Evolutionary conservation across 2,329 filamentous ascomycete genomes (phyloP).

Genomic region (Hirsutella thompsonii): DNA sequence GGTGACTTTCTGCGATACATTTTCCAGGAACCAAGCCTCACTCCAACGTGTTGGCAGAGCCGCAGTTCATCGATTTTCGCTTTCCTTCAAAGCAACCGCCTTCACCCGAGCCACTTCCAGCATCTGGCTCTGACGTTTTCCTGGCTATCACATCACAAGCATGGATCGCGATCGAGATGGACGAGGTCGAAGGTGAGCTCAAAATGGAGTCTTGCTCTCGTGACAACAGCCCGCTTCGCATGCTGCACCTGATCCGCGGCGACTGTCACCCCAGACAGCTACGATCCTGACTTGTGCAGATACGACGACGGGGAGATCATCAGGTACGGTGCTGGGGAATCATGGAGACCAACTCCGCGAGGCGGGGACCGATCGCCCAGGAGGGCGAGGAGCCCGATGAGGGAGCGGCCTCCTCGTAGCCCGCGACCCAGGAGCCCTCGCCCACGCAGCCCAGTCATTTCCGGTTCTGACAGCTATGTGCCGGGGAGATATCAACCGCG

Average conservation of each 20-base stretch:
- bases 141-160: background rate
- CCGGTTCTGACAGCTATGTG: slow-evolving; percentile 31
- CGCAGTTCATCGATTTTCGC: too few relatives aligned
- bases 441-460: slow-evolving; percentile 22
- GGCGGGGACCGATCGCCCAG: slow-evolving; percentile 32
- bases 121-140: too few relatives aligned
- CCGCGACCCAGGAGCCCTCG: slow-evolving; percentile 26
- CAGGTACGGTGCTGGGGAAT: slow-evolving; percentile 48
- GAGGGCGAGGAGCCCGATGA: slow-evolving; percentile 15
- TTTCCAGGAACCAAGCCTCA: too few relatives aligned
- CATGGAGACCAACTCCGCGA: slow-evolving; percentile 44
- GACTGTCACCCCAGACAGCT: background rate
- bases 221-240: background rate
- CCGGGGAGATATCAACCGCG: slow-evolving; percentile 29
- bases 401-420: slow-evolving; percentile 17
- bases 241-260: background rate
- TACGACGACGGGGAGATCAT: slow-evolving; percentile 49
- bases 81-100: too few relatives aligned
- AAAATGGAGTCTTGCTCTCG: too few relatives aligned
- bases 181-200: slow-evolving; percentile 22
- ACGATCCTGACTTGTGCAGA: slow-evolving; percentile 1
- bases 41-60: background rate
- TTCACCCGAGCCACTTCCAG: too few relatives aligned
- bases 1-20: too few relatives aligned
- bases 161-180: slow-evolving; percentile 25